Percentiles rank a stretch among this genome's conserved stretches.
Evolutionary conservation across 768 basidiomycete species (phyloP).

Genomic region (Solioccasus polychromus): DNA sequence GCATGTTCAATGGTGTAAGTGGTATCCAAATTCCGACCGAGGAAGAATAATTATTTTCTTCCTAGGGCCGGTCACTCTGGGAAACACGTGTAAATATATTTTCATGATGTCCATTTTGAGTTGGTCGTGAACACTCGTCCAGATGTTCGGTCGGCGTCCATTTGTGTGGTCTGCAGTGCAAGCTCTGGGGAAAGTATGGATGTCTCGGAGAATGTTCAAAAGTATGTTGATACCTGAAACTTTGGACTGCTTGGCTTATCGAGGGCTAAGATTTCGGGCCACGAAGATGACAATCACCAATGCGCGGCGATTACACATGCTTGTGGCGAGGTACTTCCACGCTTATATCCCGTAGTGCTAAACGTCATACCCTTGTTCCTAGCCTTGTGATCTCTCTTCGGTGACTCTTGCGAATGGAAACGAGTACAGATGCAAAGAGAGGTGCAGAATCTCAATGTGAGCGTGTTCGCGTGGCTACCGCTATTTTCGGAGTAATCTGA

Average conservation of each 20-base stretch:
- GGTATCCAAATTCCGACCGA: conserved; percentile 13
- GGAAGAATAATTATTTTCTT: conserved; percentile 28
- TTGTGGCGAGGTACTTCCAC: conserved; percentile 46
- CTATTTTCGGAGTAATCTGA: conserved; percentile 25
- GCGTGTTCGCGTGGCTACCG: conserved; percentile 1
- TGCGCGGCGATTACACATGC: conserved; percentile 52
- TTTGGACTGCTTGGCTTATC: not conserved
- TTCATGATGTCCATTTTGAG: conserved; percentile 43
- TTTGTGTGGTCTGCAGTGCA: conserved; percentile 53
- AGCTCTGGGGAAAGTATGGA: conserved; percentile 43
- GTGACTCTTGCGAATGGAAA: conserved; percentile 26
- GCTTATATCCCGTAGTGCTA: not conserved
- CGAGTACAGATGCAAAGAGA: conserved; percentile 40
- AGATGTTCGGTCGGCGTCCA: conserved; percentile 54
- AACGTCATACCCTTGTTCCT: not conserved
- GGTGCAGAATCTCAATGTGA: conserved; percentile 43
- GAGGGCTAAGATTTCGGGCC: conserved; percentile 41
- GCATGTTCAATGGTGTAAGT: conserved; percentile 49
- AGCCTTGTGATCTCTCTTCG: conserved; percentile 45
- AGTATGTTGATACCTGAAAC: conserved; percentile 27
- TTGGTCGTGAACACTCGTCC: no score
- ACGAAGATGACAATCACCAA: conserved; percentile 47
- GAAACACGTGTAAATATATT: conserved; percentile 47
- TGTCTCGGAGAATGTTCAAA: conserved; percentile 53
- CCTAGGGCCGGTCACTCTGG: conserved; percentile 55